phyloP scores from a whole-genome alignment of 140 eudicot genomes.

The Flaveria floridana region DNA sequence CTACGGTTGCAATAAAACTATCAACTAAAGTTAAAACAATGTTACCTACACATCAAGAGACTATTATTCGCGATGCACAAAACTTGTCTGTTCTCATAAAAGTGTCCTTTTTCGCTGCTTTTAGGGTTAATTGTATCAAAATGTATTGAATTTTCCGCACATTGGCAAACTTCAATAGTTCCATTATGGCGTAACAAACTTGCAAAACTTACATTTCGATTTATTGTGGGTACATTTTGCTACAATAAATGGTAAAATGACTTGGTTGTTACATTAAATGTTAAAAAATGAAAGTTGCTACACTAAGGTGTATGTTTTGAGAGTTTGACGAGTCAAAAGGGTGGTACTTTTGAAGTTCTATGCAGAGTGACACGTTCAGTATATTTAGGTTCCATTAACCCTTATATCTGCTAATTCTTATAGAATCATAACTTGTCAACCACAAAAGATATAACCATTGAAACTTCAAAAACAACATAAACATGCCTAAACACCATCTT shows the following conservation, averaged over 20 bases:
- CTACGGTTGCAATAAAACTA: neutral
- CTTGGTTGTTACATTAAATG: neutral
- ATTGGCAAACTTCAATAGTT: neutral
- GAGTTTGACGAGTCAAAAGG: neutral
- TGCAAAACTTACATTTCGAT: neutral
- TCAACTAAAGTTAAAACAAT: neutral
- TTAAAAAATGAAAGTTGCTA: neutral
- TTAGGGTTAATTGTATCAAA: neutral
- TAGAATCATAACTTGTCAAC: neutral
- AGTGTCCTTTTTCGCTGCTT: neutral
- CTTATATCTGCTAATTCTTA: neutral
- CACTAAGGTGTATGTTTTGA: neutral
- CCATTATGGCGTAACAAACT: neutral
- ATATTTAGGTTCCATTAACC: neutral
- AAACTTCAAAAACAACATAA: conserved; percentile 10
- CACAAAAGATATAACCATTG: neutral
- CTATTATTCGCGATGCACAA: neutral
- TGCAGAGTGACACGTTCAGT: neutral
- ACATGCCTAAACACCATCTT: conserved; percentile 3
- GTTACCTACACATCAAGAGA: neutral
- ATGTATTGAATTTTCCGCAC: neutral
- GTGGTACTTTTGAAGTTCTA: conserved; percentile 4
- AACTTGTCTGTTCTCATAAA: neutral
- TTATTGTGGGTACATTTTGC: neutral
- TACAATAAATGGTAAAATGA: neutral